A percentile compares a stretch with the other conserved stretches of the same genome.
These are phyloP conservation scores for Coriolopsis trogii DNA, from an alignment of 1,284 basidiomycete species.

Conservation along the genomic window DNA sequence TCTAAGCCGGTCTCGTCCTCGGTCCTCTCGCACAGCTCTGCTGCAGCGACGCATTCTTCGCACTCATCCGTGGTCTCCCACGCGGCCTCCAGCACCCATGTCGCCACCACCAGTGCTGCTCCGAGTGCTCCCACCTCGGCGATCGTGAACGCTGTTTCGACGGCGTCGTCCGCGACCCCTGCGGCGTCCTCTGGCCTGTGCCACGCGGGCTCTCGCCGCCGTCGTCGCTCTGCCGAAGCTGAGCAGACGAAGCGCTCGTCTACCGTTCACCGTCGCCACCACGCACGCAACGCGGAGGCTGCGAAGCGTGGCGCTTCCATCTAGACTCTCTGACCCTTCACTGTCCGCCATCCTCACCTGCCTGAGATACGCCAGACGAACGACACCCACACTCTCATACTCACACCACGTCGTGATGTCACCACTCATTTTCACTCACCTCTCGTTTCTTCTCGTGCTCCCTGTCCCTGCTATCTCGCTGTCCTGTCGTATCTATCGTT, in stretches of 20 bases:
- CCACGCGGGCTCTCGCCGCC: slow-evolving; percentile 10
- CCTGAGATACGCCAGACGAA: slow-evolving; percentile 3
- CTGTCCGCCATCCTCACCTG: not conserved
- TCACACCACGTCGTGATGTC: slow-evolving; percentile 10
- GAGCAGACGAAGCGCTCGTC: not conserved
- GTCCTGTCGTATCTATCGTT: too few relatives aligned
- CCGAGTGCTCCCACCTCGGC: not conserved
- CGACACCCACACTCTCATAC: not conserved
- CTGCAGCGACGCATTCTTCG: not conserved
- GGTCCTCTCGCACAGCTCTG: slow-evolving; percentile 6
- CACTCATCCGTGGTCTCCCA: not conserved
- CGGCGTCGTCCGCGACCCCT: not conserved
- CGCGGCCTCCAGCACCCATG: slow-evolving; percentile 1
- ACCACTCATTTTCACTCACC: slow-evolving; percentile 8
- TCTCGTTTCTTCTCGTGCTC: slow-evolving; percentile 4
- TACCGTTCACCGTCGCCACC: slow-evolving; percentile 19
- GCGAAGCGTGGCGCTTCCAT: slow-evolving; percentile 11
- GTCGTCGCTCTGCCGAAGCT: slow-evolving; percentile 12
- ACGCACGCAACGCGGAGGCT: slow-evolving; percentile 21
- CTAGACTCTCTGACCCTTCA: slow-evolving; percentile 1
- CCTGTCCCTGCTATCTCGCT: slow-evolving; percentile 8
- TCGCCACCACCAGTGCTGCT: slow-evolving; percentile 2
- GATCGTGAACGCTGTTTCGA: not conserved
- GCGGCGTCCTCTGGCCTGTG: slow-evolving; percentile 1
- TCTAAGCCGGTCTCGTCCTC: slow-evolving; percentile 4